These are phyloP conservation scores for Aspergillus saccharolyticus DNA, from an alignment of 495 filamentous ascomycete species.

Conservation along the genomic window DNA sequence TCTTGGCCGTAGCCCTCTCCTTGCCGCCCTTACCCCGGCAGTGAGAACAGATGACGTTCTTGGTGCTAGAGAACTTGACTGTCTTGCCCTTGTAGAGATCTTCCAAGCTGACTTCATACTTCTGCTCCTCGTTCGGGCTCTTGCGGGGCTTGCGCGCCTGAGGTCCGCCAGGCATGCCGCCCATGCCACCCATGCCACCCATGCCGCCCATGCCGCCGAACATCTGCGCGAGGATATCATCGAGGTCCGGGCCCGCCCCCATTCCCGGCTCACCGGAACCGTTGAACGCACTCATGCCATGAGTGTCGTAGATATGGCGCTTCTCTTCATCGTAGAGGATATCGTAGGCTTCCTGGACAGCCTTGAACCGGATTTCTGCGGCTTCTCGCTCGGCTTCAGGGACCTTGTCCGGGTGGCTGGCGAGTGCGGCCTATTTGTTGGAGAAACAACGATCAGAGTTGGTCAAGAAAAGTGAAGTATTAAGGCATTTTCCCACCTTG, in stretches of 20 bases:
- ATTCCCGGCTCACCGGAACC: constrained; percentile 58
- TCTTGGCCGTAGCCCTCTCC: constrained; percentile 79
- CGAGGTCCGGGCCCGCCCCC: constrained; percentile 70
- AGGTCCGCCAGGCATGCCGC: constrained; percentile 56
- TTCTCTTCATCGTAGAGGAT: constrained; percentile 96
- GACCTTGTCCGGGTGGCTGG: constrained; percentile 94
- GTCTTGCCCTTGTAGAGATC: constrained; percentile 98
- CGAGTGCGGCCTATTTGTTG: constrained; percentile 65
- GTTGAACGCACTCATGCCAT: constrained; percentile 95
- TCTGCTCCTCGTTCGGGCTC: constrained; percentile 80
- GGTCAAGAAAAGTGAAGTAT: not conserved
- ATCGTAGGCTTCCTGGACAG: constrained; percentile 89
- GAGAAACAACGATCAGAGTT: constrained; percentile 12
- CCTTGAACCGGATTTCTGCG: constrained; percentile 87
- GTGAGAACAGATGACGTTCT: constrained; percentile 79
- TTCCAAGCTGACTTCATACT: constrained; percentile 84
- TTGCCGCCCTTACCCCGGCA: constrained; percentile 92
- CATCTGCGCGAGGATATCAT: constrained; percentile 91
- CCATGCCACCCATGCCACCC: constrained; percentile 46
- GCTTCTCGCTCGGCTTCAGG: constrained; percentile 75
- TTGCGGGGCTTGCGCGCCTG: constrained; percentile 57
- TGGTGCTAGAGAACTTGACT: constrained; percentile 87
- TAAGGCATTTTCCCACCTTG: constrained; percentile 55
- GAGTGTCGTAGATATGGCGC: constrained; percentile 81
- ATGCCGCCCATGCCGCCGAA: constrained; percentile 56